Percentiles rank a stretch among this genome's conserved stretches.
phyloP scores from a whole-genome alignment of 805 yeast species.

The Wickerhamiella bombiphila region DNA sequence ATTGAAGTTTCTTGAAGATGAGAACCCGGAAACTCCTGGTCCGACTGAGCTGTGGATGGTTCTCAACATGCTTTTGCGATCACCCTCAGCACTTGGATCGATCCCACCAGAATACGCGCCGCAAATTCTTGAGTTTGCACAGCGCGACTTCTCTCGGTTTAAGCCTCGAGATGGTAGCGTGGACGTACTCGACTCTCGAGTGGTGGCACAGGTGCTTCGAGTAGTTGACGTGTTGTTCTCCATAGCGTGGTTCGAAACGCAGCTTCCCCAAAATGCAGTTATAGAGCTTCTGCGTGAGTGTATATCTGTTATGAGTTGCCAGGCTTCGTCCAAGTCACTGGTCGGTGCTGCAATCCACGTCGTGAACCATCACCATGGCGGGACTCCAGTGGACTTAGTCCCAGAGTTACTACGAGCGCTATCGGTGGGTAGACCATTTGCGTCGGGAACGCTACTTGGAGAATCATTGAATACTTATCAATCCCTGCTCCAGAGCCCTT shows the following conservation, averaged over 20 bases:
- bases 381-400: too few relatives aligned
- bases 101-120: too few relatives aligned
- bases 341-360: slow-evolving; percentile 10
- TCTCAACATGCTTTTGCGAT: neutral
- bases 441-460: neutral
- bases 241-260: neutral
- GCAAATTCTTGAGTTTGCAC: too few relatives aligned
- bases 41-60: neutral
- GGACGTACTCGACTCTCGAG: slow-evolving; percentile 10
- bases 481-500: too few relatives aligned
- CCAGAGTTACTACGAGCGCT: too few relatives aligned
- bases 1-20: neutral
- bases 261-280: neutral
- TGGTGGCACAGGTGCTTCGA: slow-evolving; percentile 13
- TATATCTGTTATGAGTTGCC: slow-evolving; percentile 2
- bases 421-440: neutral
- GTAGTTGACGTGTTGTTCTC: slow-evolving; percentile 11
- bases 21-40: neutral
- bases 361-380: slow-evolving; percentile 3
- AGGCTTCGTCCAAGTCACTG: slow-evolving; percentile 11
- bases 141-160: too few relatives aligned
- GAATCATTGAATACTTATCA: too few relatives aligned
- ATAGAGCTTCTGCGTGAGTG: slow-evolving; percentile 5
- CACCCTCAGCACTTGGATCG: neutral
- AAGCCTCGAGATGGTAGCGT: neutral